Percentiles rank a stretch among this genome's conserved stretches.
Evolutionary conservation across 2,329 filamentous ascomycete species (phyloP).

Genomic region (Fusarium stilboides): DNA sequence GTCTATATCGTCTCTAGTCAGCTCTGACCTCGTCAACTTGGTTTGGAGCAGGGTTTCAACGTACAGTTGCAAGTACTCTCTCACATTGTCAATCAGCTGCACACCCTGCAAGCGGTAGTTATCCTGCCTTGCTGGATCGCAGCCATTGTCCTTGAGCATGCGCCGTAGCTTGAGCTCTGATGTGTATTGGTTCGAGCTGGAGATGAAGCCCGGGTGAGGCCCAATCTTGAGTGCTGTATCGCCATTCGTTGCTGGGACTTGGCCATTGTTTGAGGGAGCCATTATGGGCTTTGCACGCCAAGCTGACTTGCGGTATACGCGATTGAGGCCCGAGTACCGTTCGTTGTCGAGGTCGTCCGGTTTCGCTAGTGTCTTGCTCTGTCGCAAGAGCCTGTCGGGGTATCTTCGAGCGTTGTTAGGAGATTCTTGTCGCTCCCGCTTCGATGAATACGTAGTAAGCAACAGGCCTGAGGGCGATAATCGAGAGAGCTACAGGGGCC

Average conservation of each 20-base stretch:
- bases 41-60: background rate
- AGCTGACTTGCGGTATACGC: background rate
- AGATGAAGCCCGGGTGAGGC: conserved; percentile 65
- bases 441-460: background rate
- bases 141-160: conserved; percentile 77
- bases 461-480: background rate
- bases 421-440: background rate
- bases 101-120: conserved; percentile 87
- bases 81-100: conserved; percentile 88
- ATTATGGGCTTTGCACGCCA: conserved; percentile 9
- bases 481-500: background rate
- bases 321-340: background rate
- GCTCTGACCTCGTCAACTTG: background rate
- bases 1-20: conserved; percentile 64
- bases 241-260: conserved; percentile 36
- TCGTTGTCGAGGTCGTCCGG: background rate
- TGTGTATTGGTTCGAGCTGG: conserved; percentile 77
- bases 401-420: background rate
- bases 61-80: conserved; percentile 83
- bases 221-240: conserved; percentile 51
- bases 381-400: background rate
- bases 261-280: conserved; percentile 31
- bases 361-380: background rate
- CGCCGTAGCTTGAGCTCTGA: conserved; percentile 85
- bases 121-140: conserved; percentile 85